Conservation (phyloP, 1,284 basidiomycete genomes). For the Puccinia triticina region DNA sequence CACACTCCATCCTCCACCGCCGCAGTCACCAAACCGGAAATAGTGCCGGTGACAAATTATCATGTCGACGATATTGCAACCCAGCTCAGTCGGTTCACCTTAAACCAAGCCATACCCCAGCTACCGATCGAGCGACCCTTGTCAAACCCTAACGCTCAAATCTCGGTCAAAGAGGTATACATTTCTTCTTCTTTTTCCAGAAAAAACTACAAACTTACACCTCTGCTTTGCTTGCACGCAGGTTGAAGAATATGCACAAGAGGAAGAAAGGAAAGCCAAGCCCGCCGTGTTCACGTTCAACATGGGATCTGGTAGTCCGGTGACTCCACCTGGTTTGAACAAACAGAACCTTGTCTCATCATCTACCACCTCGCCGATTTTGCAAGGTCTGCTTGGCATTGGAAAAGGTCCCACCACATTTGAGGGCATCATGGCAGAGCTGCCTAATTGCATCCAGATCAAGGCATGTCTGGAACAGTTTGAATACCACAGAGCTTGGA, state of each 20-base stretch:
- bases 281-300: slow-evolving; percentile 9
- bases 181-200: background rate
- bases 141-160: slow-evolving; percentile 23
- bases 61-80: slow-evolving; percentile 36
- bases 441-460: slow-evolving; percentile 17
- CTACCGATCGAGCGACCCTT: background rate
- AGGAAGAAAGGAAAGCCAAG: slow-evolving; percentile 20
- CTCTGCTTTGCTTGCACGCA: background rate
- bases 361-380: slow-evolving; percentile 4
- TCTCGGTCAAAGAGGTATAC: slow-evolving; percentile 35
- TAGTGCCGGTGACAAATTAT: slow-evolving; percentile 29
- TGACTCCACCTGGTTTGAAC: background rate
- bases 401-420: slow-evolving; percentile 25
- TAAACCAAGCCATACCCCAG: slow-evolving; percentile 31
- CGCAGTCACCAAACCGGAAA: slow-evolving; percentile 1
- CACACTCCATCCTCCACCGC: background rate
- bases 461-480: slow-evolving; percentile 35
- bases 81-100: slow-evolving; percentile 37
- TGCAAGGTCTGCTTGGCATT: slow-evolving; percentile 29
- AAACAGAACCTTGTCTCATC: background rate
- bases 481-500: slow-evolving; percentile 42
- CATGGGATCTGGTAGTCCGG: slow-evolving; percentile 16
- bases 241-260: slow-evolving; percentile 32
- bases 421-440: slow-evolving; percentile 27
- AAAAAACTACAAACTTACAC: background rate